Evolutionary conservation across 2,329 filamentous ascomycete genomes (phyloP), one percentile per base, ranked within the genome.

Genomic region (Microascus cirrosus): DNA sequence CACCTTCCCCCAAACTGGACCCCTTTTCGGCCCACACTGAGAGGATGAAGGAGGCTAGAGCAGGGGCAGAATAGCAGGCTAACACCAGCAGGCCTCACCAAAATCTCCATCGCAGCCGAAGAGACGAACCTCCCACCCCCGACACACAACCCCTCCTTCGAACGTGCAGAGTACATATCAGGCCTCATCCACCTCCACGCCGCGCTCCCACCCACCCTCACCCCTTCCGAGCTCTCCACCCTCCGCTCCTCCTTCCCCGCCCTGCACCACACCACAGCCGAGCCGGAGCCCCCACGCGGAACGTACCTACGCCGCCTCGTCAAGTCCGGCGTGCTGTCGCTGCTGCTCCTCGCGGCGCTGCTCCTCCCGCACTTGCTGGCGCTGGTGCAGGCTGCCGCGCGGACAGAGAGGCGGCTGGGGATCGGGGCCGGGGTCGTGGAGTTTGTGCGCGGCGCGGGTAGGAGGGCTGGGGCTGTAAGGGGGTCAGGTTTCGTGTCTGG

Each of bases 101-200:
- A 58, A n/a, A 45, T 58, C 51, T 54, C 56, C 35, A 15, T 58
- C 51, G 56, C 56, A 22, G 34, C 34, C 12, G 56, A 58, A 22
- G 56, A 58, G 22, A 32, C 35, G 11, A 32, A 8, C 25, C 56
- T 45, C 18, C 56, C 51, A 15, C 56, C 51, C 1, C 35, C 36
- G 4, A n/a, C 36, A 8, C 52, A 36, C 35, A 54, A 58, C 51
- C 35, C 56, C 15, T n/a, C 56, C 51, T 58, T 58, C 35, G 56
- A 58, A 22, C 56, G 56, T 11, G 36, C 22, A 1, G 56, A 58
- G 28, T 58, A 48, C 56, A 54, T 58, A 15, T 51, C 50, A 15
- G 56, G 51, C 39, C 56, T 58, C 22, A 12, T 34, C 56, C 52
- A 58, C 56, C 56, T 58, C 56, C 45, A 54, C 51, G n/a, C 36